Evolutionary conservation across 2,329 filamentous ascomycete genomes (phyloP).

Genomic region (Curvularia verruculosa): DNA sequence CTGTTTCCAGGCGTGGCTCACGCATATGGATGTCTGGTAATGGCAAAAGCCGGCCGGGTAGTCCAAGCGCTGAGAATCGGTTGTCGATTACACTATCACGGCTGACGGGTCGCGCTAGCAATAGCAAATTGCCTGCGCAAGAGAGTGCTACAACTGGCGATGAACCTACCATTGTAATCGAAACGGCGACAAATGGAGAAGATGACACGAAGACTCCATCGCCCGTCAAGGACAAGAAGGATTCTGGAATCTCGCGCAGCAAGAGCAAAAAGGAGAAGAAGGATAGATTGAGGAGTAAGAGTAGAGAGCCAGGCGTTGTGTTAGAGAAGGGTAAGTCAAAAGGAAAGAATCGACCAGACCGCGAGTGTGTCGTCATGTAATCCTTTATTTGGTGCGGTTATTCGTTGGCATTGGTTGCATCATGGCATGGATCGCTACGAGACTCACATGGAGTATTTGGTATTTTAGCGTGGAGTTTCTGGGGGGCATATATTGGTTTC

Average conservation of each 20-base stretch:
- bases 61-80: conserved; percentile 49
- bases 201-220: conserved; percentile 19
- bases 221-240: conserved; percentile 34
- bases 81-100: conserved; percentile 52
- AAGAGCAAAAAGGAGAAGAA: conserved; percentile 44
- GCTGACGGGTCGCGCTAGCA: conserved; percentile 51
- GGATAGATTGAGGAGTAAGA: conserved; percentile 49
- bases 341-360: conserved; percentile 46
- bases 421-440: conserved; percentile 1
- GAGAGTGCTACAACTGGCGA: conserved; percentile 25
- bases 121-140: conserved; percentile 46
- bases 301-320: conserved; percentile 46
- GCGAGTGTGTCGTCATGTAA: conserved; percentile 55
- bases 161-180: conserved; percentile 40
- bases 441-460: conserved; percentile 12
- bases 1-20: conserved; percentile 42
- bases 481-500: conserved; percentile 12
- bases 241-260: conserved; percentile 28
- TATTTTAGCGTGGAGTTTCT: conserved; percentile 35
- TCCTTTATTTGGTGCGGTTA: conserved; percentile 9
- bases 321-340: conserved; percentile 38
- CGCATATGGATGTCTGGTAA: conserved; percentile 40
- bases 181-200: conserved; percentile 25
- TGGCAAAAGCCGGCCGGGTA: conserved; percentile 51
- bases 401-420: conserved; percentile 8